A percentile compares a stretch with the other conserved stretches of the same genome.
These are phyloP conservation scores for Pestalotiopsis sp. DNA, from an alignment of 2,329 filamentous ascomycete species.

Conservation along the genomic window DNA sequence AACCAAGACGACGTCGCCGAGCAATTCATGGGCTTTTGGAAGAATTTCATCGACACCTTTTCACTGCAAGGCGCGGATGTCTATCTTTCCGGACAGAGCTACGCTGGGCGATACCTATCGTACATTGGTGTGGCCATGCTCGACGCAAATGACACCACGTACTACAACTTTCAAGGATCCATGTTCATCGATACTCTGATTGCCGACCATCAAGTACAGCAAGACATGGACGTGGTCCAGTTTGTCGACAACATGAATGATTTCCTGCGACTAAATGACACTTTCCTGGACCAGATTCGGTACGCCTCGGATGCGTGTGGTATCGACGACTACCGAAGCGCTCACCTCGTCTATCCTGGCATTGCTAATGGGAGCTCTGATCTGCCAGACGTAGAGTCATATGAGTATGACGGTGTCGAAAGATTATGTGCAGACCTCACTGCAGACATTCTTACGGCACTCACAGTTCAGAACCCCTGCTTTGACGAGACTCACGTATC, in stretches of 20 bases:
- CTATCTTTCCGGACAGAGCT: slow-evolving; percentile 49
- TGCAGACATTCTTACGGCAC: slow-evolving; percentile 41
- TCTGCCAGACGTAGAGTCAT: slow-evolving; percentile 37
- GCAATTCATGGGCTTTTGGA: slow-evolving; percentile 71
- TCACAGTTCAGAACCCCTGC: slow-evolving; percentile 58
- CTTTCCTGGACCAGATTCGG: slow-evolving; percentile 50
- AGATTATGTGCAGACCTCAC: slow-evolving; percentile 28
- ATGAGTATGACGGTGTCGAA: slow-evolving; percentile 53
- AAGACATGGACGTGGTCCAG: slow-evolving; percentile 46
- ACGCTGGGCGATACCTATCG: slow-evolving; percentile 49
- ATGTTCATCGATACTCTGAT: slow-evolving; percentile 63
- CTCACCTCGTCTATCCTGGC: slow-evolving; percentile 58
- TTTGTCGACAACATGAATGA: slow-evolving; percentile 51
- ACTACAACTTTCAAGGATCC: slow-evolving; percentile 47
- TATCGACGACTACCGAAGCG: slow-evolving; percentile 50
- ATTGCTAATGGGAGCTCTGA: slow-evolving; percentile 46
- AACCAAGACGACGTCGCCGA: slow-evolving; percentile 63
- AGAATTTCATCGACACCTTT: slow-evolving; percentile 51
- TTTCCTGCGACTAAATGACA: slow-evolving; percentile 54
- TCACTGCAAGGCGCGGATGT: slow-evolving; percentile 43
- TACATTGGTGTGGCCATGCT: slow-evolving; percentile 52
- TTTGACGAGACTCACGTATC: slow-evolving; percentile 66
- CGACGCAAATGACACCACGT: slow-evolving; percentile 38
- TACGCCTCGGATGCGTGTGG: slow-evolving; percentile 48
- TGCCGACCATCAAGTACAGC: slow-evolving; percentile 40